Evolutionary conservation across 352 stramenopile genomes (phyloP).

Genomic region (Thraustochytrium striatum): DNA sequence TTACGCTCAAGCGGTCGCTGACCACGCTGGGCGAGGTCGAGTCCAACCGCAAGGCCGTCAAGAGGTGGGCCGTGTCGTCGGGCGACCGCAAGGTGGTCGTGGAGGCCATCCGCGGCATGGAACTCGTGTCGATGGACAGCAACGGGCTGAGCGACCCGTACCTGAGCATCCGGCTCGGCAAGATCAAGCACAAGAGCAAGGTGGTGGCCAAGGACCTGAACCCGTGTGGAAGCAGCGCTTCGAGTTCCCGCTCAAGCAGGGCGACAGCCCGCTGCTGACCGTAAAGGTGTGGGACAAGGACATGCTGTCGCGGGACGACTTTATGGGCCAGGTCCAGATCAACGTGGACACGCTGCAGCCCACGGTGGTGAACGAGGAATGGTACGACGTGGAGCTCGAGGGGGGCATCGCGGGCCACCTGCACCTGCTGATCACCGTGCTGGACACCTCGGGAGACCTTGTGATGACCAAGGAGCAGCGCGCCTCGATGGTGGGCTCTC

Average conservation of each 20-base stretch:
- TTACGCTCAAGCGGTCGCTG: background rate
- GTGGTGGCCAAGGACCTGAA: background rate
- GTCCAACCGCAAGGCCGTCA: background rate
- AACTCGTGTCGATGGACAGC: background rate
- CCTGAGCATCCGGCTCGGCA: background rate
- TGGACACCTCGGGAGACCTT: background rate
- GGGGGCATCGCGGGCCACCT: background rate
- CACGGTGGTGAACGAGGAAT: constrained; percentile 26
- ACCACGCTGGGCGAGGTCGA: background rate
- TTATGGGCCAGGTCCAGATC: constrained; percentile 19
- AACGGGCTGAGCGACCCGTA: constrained; percentile 11
- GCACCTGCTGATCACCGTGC: constrained; percentile 38
- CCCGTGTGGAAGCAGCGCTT: constrained; percentile 39
- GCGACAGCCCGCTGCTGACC: background rate
- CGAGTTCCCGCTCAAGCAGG: constrained; percentile 12
- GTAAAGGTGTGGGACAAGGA: constrained; percentile 43
- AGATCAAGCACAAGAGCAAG: constrained; percentile 32
- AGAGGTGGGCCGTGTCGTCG: background rate
- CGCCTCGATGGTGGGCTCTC: constrained; percentile 5
- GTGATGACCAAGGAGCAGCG: constrained; percentile 8
- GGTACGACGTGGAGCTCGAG: background rate
- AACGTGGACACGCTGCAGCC: background rate
- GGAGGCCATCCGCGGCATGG: constrained; percentile 24
- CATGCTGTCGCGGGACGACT: constrained; percentile 19
- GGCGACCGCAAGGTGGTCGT: constrained; percentile 25